phyloP scores from a whole-genome alignment of 2,329 filamentous ascomycete genomes.

The Fusarium cicatricum region DNA sequence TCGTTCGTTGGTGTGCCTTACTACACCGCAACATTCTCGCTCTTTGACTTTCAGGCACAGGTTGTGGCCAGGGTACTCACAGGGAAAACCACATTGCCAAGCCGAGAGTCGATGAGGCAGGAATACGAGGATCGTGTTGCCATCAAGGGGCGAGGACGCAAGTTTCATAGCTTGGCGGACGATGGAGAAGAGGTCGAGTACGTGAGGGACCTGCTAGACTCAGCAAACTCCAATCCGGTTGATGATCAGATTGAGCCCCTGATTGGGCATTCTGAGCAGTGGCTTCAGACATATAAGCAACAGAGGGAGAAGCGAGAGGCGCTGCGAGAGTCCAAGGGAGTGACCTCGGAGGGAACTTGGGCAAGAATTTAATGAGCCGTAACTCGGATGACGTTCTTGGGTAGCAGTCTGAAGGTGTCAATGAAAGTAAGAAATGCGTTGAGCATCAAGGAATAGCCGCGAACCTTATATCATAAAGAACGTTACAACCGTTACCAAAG shows the following conservation, averaged over 20 bases:
- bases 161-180: constrained; percentile 39
- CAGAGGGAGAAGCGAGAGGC: constrained; percentile 21
- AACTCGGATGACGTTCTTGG: no score
- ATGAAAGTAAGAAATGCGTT: no score
- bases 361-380: constrained; percentile 1
- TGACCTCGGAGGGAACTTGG: constrained; percentile 27
- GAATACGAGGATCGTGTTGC: constrained; percentile 38
- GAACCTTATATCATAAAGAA: no score
- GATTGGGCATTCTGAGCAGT: constrained; percentile 22
- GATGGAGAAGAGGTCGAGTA: constrained; percentile 37
- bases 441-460: no score
- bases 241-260: constrained; percentile 10
- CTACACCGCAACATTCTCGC: constrained; percentile 71
- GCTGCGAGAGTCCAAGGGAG: constrained; percentile 11
- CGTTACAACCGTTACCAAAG: no score
- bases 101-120: not conserved
- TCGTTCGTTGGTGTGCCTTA: constrained; percentile 72
- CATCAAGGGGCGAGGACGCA: constrained; percentile 28
- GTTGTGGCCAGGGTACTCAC: constrained; percentile 65
- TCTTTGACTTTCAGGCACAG: constrained; percentile 76
- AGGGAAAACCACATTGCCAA: constrained; percentile 49
- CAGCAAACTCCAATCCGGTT: constrained; percentile 29
- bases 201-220: constrained; percentile 34
- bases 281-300: constrained; percentile 25
- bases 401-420: no score